A percentile compares a stretch with the other conserved stretches of the same genome.
phyloP scores from a whole-genome alignment of 345 rosid genomes.

The Hevea brasiliensis region DNA sequence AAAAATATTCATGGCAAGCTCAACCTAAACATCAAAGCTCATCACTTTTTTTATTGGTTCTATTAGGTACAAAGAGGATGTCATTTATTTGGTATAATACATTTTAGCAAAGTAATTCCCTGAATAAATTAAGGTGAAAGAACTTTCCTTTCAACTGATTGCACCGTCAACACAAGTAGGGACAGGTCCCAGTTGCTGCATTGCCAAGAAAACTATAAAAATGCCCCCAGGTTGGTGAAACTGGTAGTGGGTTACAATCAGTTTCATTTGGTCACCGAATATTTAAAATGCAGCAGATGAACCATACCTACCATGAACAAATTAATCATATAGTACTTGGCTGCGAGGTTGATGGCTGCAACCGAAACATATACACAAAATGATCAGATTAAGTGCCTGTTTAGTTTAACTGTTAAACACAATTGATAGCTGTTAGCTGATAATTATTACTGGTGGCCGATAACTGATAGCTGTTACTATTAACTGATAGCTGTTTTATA shows the following conservation, averaged over 20 bases:
- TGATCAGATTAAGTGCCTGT: not conserved
- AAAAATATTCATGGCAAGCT: not conserved
- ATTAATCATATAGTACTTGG: not conserved
- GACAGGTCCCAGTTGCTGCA: not conserved
- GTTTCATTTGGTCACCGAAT: not conserved
- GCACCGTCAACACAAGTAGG: not conserved
- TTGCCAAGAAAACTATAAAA: constrained; percentile 1
- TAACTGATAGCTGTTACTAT: too few relatives aligned
- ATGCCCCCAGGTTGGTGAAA: not conserved
- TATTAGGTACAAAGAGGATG: not conserved
- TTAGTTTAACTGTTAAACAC: too few relatives aligned
- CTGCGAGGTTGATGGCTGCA: not conserved
- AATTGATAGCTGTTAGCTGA: too few relatives aligned
- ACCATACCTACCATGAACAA: not conserved
- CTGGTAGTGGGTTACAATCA: constrained; percentile 9
- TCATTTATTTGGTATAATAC: too few relatives aligned
- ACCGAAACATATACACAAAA: not conserved
- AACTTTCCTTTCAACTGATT: too few relatives aligned
- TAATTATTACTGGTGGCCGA: too few relatives aligned
- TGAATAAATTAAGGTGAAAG: not conserved
- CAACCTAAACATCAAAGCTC: not conserved
- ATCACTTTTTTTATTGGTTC: not conserved
- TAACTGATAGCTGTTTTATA: too few relatives aligned
- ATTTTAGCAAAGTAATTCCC: too few relatives aligned
- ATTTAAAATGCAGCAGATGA: not conserved